Conservation (phyloP, 805 yeast species). For the Kuraishia capsulata region DNA sequence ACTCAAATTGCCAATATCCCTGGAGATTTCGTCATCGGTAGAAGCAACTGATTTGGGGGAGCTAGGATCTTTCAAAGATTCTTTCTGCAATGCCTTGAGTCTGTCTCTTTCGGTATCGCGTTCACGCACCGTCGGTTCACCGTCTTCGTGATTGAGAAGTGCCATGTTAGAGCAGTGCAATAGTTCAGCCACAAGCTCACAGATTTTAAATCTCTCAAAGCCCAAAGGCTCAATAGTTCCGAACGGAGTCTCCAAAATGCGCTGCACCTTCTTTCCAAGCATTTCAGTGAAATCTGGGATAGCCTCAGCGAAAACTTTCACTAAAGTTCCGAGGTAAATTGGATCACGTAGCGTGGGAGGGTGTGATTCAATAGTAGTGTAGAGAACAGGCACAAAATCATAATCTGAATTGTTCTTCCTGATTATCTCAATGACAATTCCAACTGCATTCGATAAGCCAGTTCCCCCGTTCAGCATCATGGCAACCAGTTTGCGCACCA, state of each 20-base stretch:
- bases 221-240: conserved; percentile 72
- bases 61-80: conserved; percentile 1
- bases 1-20: conserved; percentile 21
- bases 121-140: conserved; percentile 56
- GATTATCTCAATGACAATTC: conserved; percentile 87
- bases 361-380: conserved; percentile 74
- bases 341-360: conserved; percentile 94
- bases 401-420: conserved; percentile 95
- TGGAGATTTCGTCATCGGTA: conserved; percentile 23
- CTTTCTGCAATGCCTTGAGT: conserved; percentile 26
- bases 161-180: conserved; percentile 96
- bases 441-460: conserved; percentile 89
- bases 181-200: conserved; percentile 88
- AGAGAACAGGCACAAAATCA: conserved; percentile 79
- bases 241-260: conserved; percentile 49
- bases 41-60: conserved; percentile 11
- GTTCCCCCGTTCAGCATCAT: conserved; percentile 80
- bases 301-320: conserved; percentile 65
- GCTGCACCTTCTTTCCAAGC: conserved; percentile 30
- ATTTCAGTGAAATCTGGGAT: conserved; percentile 63
- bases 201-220: conserved; percentile 78
- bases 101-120: conserved; percentile 61
- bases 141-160: conserved; percentile 66
- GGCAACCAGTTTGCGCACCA: conserved; percentile 56
- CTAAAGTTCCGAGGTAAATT: conserved; percentile 80